phyloP scores from a whole-genome alignment of 2,329 filamentous ascomycete species.

The Fusarium cyanostomum region DNA sequence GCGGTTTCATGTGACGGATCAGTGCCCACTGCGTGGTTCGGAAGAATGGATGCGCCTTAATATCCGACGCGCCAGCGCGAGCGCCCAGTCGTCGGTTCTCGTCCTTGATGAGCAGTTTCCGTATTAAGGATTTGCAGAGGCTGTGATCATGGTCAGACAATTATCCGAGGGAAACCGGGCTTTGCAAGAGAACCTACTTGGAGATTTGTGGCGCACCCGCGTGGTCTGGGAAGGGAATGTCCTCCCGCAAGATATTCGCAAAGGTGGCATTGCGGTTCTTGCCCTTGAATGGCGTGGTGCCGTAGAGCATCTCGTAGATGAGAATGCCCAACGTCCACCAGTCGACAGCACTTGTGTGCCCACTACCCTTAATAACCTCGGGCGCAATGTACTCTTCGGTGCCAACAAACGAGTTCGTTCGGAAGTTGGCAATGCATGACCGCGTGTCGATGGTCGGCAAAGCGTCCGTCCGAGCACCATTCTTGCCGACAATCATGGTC shows the following conservation, averaged over 20 bases:
- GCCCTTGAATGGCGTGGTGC: conserved; percentile 98
- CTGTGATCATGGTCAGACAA: conserved; percentile 55
- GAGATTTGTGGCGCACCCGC: conserved; percentile 85
- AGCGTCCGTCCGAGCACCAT: conserved; percentile 84
- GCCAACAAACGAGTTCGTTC: conserved; percentile 97
- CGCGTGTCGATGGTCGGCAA: conserved; percentile 98
- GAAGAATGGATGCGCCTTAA: conserved; percentile 97
- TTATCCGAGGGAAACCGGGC: not conserved
- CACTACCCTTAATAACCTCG: conserved; percentile 98
- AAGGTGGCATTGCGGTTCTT: conserved; percentile 99
- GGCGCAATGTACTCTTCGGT: conserved; percentile 99
- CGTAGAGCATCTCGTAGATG: conserved; percentile 99
- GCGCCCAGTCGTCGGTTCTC: conserved; percentile 93
- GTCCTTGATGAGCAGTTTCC: conserved; percentile 97
- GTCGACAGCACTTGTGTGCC: conserved; percentile 97
- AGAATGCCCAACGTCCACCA: conserved; percentile 99
- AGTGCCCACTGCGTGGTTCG: conserved; percentile 95
- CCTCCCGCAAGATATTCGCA: conserved; percentile 94
- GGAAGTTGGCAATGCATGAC: conserved; percentile 97
- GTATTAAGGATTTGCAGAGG: conserved; percentile 94
- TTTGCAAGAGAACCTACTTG: conserved; percentile 71
- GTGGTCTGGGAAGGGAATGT: conserved; percentile 95
- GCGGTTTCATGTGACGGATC: conserved; percentile 96
- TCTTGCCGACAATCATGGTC: conserved; percentile 95
- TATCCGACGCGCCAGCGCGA: conserved; percentile 93